Conservation (phyloP, 306 rosid species). For the Cicer judaicum region DNA sequence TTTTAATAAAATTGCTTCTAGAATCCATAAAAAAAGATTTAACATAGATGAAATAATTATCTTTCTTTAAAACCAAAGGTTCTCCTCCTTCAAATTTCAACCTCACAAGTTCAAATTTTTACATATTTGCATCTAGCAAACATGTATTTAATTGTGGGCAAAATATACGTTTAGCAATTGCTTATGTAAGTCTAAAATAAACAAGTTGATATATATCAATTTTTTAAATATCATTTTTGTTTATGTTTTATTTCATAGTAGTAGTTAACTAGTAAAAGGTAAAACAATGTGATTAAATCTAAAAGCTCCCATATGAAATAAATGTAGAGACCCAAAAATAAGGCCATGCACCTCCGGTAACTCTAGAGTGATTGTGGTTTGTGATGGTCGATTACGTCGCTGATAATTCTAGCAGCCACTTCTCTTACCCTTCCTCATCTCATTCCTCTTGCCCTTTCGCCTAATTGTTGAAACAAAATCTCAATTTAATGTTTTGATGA, state of each 20-base stretch:
- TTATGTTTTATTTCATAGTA: no score
- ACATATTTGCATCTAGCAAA: neutral
- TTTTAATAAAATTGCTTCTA: neutral
- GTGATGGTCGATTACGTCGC: neutral
- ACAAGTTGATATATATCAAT: no score
- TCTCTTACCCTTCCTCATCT: neutral
- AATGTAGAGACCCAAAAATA: constrained; percentile 21
- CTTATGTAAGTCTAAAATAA: no score
- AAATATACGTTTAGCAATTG: neutral
- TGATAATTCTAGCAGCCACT: neutral
- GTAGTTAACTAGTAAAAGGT: neutral
- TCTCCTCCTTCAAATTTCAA: neutral
- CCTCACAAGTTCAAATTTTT: neutral
- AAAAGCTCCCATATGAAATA: constrained; percentile 18
- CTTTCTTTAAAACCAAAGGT: neutral
- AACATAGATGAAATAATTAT: neutral
- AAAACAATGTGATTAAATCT: constrained; percentile 28
- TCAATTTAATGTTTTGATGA: no score
- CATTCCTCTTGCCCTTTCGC: neutral
- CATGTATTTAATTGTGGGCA: neutral
- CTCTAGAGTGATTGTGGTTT: no score
- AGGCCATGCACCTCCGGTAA: neutral
- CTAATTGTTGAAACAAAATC: no score
- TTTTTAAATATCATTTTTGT: no score
- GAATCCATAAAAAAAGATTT: no score